A percentile compares a stretch with the other conserved stretches of the same genome.
These are phyloP conservation scores for Neopestalotiopsis sp. DNA, from an alignment of 2,329 filamentous ascomycete genomes.

Conservation along the genomic window DNA sequence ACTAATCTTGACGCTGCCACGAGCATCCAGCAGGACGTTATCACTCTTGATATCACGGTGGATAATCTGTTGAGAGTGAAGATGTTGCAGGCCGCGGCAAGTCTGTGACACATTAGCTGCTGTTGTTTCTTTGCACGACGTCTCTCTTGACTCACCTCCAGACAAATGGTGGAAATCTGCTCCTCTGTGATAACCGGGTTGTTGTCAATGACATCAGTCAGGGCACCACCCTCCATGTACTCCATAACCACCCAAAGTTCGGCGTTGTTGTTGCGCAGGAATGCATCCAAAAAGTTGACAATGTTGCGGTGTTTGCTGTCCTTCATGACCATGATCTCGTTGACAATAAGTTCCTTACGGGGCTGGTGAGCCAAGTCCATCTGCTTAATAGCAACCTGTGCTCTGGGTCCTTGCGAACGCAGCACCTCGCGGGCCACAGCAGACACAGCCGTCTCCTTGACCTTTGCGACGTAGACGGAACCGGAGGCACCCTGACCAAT, in stretches of 20 bases:
- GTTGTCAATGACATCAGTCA: conserved; percentile 99
- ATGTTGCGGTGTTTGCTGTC: conserved; percentile 98
- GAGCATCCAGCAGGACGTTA: conserved; percentile 92
- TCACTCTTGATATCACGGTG: conserved; percentile 99
- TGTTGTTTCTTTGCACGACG: conserved; percentile 6
- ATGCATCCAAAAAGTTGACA: conserved; percentile 97
- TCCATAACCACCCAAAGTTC: conserved; percentile 99
- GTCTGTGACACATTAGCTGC: conserved; percentile 63
- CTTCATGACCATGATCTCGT: conserved; percentile 99
- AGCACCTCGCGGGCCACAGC: conserved; percentile 77
- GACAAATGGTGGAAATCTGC: conserved; percentile 96
- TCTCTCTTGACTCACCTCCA: conserved; percentile 70
- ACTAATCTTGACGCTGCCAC: conserved; percentile 98
- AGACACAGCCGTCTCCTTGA: conserved; percentile 89
- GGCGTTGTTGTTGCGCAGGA: conserved; percentile 89
- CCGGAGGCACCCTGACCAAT: conserved; percentile 98
- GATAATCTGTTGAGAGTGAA: conserved; percentile 96
- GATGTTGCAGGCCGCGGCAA: conserved; percentile 90
- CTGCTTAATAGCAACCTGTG: conserved; percentile 98
- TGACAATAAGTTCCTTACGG: conserved; percentile 96
- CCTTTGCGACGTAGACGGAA: conserved; percentile 96
- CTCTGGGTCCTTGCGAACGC: conserved; percentile 77
- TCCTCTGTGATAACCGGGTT: conserved; percentile 93
- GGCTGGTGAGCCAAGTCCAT: conserved; percentile 99
- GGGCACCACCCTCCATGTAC: conserved; percentile 97